phyloP scores from a whole-genome alignment of 2,329 filamentous ascomycete genomes.

The Byssochlamys sp. region DNA sequence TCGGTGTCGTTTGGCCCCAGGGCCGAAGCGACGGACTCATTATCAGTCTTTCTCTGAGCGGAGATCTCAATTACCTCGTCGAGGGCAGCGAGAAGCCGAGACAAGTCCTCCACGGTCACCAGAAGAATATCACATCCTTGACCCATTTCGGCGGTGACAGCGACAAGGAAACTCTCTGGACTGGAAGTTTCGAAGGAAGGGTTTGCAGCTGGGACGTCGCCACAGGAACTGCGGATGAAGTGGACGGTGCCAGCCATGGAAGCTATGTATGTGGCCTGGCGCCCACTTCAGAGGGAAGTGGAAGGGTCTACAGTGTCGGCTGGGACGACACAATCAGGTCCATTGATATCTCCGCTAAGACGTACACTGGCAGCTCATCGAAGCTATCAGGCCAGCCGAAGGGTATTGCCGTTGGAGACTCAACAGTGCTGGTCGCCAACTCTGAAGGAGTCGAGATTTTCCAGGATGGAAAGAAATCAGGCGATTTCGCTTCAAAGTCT shows the following conservation, averaged over 20 bases:
- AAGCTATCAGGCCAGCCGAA: slow-evolving; percentile 74
- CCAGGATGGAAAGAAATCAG: slow-evolving; percentile 49
- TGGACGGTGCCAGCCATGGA: slow-evolving; percentile 73
- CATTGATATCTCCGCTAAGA: slow-evolving; percentile 63
- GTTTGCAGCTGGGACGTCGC: slow-evolving; percentile 74
- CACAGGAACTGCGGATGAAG: slow-evolving; percentile 56
- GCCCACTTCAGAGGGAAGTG: slow-evolving; percentile 39
- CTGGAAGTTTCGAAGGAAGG: slow-evolving; percentile 84
- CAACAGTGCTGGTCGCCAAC: slow-evolving; percentile 50
- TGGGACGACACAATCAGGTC: slow-evolving; percentile 89
- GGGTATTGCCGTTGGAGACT: slow-evolving; percentile 51
- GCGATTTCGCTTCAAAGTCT: slow-evolving; percentile 53
- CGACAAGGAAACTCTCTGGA: slow-evolving; percentile 58
- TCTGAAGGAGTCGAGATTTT: slow-evolving; percentile 50
- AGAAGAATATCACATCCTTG: slow-evolving; percentile 79
- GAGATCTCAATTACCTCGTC: slow-evolving; percentile 80
- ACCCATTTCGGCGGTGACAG: slow-evolving; percentile 44
- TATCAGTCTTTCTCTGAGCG: slow-evolving; percentile 78
- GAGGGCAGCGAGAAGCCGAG: slow-evolving; percentile 61
- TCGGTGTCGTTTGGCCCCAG: slow-evolving; percentile 82
- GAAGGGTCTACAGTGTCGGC: slow-evolving; percentile 70
- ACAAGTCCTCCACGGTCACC: slow-evolving; percentile 72
- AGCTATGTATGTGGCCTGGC: slow-evolving; percentile 77
- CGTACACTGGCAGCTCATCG: slow-evolving; percentile 59
- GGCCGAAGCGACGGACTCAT: slow-evolving; percentile 76